Base-by-base conservation (phyloP, 108 stramenopile genomes). In the Fistulifera pelliculosa region DNA sequence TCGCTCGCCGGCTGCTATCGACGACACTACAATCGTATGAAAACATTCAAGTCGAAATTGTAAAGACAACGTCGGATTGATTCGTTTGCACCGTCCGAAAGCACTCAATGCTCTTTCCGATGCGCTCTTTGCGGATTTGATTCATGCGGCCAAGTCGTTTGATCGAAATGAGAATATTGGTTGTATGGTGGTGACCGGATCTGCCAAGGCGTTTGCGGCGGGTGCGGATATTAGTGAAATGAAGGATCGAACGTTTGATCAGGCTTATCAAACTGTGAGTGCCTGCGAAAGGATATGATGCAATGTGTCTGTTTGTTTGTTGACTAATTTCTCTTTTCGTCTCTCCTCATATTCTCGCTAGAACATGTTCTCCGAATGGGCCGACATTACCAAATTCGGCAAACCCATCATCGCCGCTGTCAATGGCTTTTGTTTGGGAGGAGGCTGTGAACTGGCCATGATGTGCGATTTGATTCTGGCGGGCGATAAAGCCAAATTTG, bases 361-460 rank as follows among this genome's bases (percentile, higher is more conserved):
- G 67, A 91, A 99, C 68, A 94, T 94, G 92, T 98, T 99, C 65
- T 59, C 87, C 2, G 73, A 88, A 41, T 99, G 96, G 96, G 79
- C 77, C 16, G 60, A 93, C 19, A 59, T 99, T 12, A 75, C 85
- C 21, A 67, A 73, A 52, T 51, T 85, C 21, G 60, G 66, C 15
- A 94, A 93, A 52, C 98, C 98, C 2, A 78, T 82, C 40, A 89
- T 90, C 54, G 98, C 96, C 5, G 96, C 98, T 24, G 94, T 99
- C 22, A 95, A 96, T 66, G 98, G 98, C 17, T 98, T 87, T 68
- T 94, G 94, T 16, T 71, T 99, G 23, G 98, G 98, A 23, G 98
- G 98, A 27, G 98, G 98, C 15, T 98, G 96, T 58, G 98, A 99
- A 71, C 72, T 99, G 24, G 96, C 96, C 38, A 99, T 99, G 98